Percentiles rank a stretch among this genome's conserved stretches.
These are phyloP conservation scores for Trichophaea hybrida DNA, from an alignment of 2,329 filamentous ascomycete genomes.

Conservation along the genomic window DNA sequence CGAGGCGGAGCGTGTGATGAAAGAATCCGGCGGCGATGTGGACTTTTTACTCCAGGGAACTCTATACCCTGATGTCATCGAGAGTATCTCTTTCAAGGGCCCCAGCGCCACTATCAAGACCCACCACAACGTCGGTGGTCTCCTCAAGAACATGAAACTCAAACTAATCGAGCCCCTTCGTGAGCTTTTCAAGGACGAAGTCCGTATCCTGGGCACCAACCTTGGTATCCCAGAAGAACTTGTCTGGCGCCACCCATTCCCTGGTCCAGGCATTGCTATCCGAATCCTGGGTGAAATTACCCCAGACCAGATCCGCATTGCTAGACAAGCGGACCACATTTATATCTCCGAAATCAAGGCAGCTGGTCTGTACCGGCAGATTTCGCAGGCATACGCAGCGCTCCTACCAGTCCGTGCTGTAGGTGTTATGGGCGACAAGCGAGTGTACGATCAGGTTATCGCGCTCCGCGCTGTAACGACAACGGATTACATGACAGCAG, in stretches of 20 bases:
- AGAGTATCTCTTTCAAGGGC: slow-evolving; percentile 58
- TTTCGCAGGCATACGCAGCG: slow-evolving; percentile 56
- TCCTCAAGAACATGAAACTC: slow-evolving; percentile 45
- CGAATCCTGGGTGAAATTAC: slow-evolving; percentile 77
- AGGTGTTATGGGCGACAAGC: slow-evolving; percentile 55
- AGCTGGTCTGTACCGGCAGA: slow-evolving; percentile 58
- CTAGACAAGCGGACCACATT: slow-evolving; percentile 60
- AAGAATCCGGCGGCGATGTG: slow-evolving; percentile 51
- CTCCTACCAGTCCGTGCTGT: slow-evolving; percentile 51
- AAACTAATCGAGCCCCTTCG: slow-evolving; percentile 67
- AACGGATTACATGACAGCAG: slow-evolving; percentile 58
- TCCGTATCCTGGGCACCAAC: slow-evolving; percentile 52
- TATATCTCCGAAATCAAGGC: slow-evolving; percentile 62
- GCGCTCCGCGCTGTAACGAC: slow-evolving; percentile 48
- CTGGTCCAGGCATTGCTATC: slow-evolving; percentile 60
- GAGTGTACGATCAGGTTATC: slow-evolving; percentile 50
- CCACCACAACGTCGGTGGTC: slow-evolving; percentile 56
- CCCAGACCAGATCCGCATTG: slow-evolving; percentile 62
- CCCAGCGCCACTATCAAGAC: slow-evolving; percentile 60
- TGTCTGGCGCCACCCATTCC: slow-evolving; percentile 66
- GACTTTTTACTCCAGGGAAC: slow-evolving; percentile 82
- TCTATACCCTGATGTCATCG: slow-evolving; percentile 61
- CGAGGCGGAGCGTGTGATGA: slow-evolving; percentile 41
- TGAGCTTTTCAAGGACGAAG: slow-evolving; percentile 54
- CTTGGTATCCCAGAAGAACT: slow-evolving; percentile 60